Percentiles rank a stretch among this genome's conserved stretches.
Conservation (phyloP, 2,329 filamentous ascomycete genomes). For the Neobulgaria alba region DNA sequence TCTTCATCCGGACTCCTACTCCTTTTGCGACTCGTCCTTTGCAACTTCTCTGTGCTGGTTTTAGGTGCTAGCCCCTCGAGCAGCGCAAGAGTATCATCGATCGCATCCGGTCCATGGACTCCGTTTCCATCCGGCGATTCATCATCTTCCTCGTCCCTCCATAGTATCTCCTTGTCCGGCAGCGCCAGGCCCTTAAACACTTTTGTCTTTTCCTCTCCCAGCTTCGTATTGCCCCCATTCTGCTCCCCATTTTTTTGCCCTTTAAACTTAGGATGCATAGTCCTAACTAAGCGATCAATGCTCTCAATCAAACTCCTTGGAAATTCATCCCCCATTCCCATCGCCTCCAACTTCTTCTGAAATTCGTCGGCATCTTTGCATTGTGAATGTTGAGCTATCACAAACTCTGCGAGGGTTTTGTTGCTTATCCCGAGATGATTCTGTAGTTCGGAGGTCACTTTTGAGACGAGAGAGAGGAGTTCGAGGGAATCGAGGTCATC, state of each 20-base stretch:
- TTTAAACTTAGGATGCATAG: slow-evolving; percentile 87
- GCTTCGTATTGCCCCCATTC: slow-evolving; percentile 24
- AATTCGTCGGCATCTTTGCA: slow-evolving; percentile 64
- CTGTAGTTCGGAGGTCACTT: slow-evolving; percentile 86
- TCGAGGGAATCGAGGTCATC: slow-evolving; percentile 80
- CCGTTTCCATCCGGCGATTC: slow-evolving; percentile 27
- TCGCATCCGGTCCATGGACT: slow-evolving; percentile 49
- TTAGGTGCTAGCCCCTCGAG: slow-evolving; percentile 78
- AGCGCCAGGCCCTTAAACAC: slow-evolving; percentile 88
- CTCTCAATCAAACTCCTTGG: slow-evolving; percentile 82
- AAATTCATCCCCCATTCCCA: slow-evolving; percentile 62
- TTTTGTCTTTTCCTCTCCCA: slow-evolving; percentile 63
- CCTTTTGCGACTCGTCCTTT: slow-evolving; percentile 38
- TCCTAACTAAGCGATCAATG: slow-evolving; percentile 77
- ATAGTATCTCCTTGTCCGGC: slow-evolving; percentile 62
- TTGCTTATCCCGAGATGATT: slow-evolving; percentile 90
- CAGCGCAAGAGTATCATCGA: slow-evolving; percentile 89
- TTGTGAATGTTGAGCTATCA: slow-evolving; percentile 82
- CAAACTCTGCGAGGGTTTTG: slow-evolving; percentile 92
- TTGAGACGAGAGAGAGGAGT: slow-evolving; percentile 86
- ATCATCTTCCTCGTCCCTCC: slow-evolving; percentile 39
- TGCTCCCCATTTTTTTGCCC: slow-evolving; percentile 37
- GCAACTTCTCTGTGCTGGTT: slow-evolving; percentile 32
- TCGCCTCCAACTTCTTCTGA: slow-evolving; percentile 61
- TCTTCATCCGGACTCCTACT: slow-evolving; percentile 41